Conservation (phyloP, 352 stramenopile species). For the Pythium periplocum region DNA sequence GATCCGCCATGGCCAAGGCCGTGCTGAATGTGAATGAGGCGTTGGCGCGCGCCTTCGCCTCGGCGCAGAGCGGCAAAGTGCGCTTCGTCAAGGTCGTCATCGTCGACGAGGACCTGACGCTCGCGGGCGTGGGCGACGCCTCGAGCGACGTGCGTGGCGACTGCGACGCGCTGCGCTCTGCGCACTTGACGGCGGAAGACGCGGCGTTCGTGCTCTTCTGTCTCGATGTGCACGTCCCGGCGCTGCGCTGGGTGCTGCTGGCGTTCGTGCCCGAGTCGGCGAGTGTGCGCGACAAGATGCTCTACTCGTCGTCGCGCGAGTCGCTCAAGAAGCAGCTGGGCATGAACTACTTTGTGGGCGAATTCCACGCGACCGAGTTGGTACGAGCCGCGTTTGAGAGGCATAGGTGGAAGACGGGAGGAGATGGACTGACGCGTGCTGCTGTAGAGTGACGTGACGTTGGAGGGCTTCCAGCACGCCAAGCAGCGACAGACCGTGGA, state of each 20-base stretch:
- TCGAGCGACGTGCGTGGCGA: conserved; percentile 38
- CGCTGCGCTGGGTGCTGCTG: conserved; percentile 73
- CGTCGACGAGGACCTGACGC: conserved; percentile 55
- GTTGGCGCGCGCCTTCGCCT: conserved; percentile 62
- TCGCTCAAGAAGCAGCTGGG: conserved; percentile 89
- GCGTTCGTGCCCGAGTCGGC: conserved; percentile 75
- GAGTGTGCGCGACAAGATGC: conserved; percentile 86
- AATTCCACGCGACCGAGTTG: conserved; percentile 85
- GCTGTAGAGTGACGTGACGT: conserved; percentile 65
- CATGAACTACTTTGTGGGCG: conserved; percentile 87
- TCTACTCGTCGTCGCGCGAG: conserved; percentile 89
- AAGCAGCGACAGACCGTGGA: conserved; percentile 66
- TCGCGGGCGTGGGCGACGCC: conserved; percentile 32
- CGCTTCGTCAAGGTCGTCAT: conserved; percentile 70
- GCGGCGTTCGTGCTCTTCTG: conserved; percentile 76
- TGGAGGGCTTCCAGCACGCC: conserved; percentile 65
- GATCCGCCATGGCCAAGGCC: conserved; percentile 47
- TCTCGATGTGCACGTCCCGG: conserved; percentile 60
- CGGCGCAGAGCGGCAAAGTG: conserved; percentile 61
- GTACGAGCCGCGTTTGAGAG: conserved; percentile 9
- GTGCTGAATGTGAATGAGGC: conserved; percentile 53
- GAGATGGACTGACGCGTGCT: background rate
- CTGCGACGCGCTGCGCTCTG: conserved; percentile 23
- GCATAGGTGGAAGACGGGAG: too few species aligned
- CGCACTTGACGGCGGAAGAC: conserved; percentile 27